Base-by-base conservation (phyloP, 1,284 basidiomycete genomes). In the Boletus semigastroideus region DNA sequence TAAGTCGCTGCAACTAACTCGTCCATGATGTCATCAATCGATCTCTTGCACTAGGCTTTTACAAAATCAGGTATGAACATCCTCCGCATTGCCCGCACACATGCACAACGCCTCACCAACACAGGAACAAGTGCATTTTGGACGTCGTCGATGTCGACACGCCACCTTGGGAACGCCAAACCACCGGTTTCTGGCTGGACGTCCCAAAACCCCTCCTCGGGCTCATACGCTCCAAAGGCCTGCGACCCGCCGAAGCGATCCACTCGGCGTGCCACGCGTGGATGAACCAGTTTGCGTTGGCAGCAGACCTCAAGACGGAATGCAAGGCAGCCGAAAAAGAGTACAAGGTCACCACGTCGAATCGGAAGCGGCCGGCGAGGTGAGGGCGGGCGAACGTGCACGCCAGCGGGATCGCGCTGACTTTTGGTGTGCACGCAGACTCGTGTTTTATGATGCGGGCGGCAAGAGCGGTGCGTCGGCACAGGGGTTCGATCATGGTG, bases 201-300 rank as follows among this genome's bases (percentile, higher is more conserved):
- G 76, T 95, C 2, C 90, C 92, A 0, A 74, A 74, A 44, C 36
- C 66, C 12, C 74, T 76, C 42, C 69, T 86, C 47, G 72, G 70
- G 33, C 72, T 83, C 45, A 78, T 96, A 64, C 73, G 73, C 5
- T 62, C 67, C 19, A 83, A 86, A 56, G 74, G 73, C 7, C 79
- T 92, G 51, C 83, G 81, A 52, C 78, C 81, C 0, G 83, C 88
- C 0, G 90, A 85, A 52, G 90, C 87, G 0, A 92, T 95, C 46
- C 93, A 95, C 63, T 83, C 90, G 2, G 90, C 92, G 2, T 79
- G 87, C 56, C 94, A 96, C 64, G 92, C 91, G 0, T 78, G 94
- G 57, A 71, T 95, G 54, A 92, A 91, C 54, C 81, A 84, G 44
- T 93, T 93, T 60, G 75, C 82, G 7, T 74, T 94, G 59, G 78